phyloP scores from a whole-genome alignment of 495 filamentous ascomycete species.

The Lepraria neglecta region DNA sequence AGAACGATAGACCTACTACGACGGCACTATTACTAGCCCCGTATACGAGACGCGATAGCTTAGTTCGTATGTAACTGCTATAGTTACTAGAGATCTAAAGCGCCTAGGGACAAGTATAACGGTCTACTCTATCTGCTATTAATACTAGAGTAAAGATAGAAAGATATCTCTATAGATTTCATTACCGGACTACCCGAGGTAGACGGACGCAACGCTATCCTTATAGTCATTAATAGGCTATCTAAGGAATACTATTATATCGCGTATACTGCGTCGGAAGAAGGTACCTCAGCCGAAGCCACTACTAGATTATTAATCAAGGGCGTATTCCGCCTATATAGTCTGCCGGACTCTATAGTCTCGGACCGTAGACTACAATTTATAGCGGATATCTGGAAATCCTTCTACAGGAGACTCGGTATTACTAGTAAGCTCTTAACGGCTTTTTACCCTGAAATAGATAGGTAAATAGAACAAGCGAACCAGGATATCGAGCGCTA shows the following conservation, averaged over 20 bases:
- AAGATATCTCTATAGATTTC: conserved; percentile 12
- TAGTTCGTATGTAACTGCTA: not conserved
- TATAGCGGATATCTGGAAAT: not conserved
- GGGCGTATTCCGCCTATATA: not conserved
- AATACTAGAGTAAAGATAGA: conserved; percentile 22
- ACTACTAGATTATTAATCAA: not conserved
- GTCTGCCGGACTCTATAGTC: not conserved
- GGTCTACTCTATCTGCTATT: conserved; percentile 20
- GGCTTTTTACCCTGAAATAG: conserved; percentile 14
- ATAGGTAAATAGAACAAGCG: conserved; percentile 30
- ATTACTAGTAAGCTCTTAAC: not conserved
- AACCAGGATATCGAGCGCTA: conserved; percentile 28
- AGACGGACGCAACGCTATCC: not conserved
- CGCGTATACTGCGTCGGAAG: not conserved
- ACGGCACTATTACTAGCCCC: not conserved
- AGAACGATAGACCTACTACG: not conserved
- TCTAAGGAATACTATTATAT: not conserved
- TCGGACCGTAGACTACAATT: no score
- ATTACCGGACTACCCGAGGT: not conserved
- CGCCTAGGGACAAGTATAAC: conserved; percentile 6
- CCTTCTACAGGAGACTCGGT: not conserved
- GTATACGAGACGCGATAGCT: not conserved
- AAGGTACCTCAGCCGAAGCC: not conserved
- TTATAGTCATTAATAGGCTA: not conserved
- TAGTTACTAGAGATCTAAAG: not conserved